A percentile compares a stretch with the other conserved stretches of the same genome.
Evolutionary conservation across 305 asterid species (phyloP).

Genomic region (Rubia occidens): DNA sequence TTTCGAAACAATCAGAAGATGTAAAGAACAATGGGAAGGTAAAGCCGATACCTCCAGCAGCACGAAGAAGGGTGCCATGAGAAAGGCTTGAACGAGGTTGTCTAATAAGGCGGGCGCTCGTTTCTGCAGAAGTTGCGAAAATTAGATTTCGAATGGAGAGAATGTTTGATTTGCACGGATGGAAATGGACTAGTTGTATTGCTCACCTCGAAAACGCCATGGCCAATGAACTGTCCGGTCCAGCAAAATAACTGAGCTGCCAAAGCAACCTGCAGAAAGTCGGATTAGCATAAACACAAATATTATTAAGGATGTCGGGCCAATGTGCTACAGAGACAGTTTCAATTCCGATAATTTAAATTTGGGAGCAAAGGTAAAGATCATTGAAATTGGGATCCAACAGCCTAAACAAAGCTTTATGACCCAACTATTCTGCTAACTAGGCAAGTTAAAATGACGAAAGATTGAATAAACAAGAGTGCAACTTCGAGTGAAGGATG

Average conservation of each 20-base stretch:
- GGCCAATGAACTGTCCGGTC: slow-evolving; percentile 92
- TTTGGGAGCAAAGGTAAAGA: too few relatives aligned
- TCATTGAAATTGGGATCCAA: too few relatives aligned
- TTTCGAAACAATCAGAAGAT: neutral
- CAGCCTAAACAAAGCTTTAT: too few relatives aligned
- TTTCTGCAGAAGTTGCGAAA: slow-evolving; percentile 36
- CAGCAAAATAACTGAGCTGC: slow-evolving; percentile 83
- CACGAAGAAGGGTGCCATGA: slow-evolving; percentile 95
- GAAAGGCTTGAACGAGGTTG: slow-evolving; percentile 88
- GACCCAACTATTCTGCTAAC: neutral
- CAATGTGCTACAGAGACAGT: too few relatives aligned
- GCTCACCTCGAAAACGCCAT: slow-evolving; percentile 84
- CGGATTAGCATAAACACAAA: neutral
- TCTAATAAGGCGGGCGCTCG: slow-evolving; percentile 98
- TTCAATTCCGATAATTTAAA: too few relatives aligned
- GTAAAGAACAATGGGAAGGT: neutral
- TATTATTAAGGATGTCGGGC: too few relatives aligned
- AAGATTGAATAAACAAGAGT: neutral
- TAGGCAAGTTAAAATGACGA: neutral
- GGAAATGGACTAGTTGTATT: neutral
- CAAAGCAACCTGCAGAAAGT: slow-evolving; percentile 53
- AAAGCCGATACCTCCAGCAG: slow-evolving; percentile 57
- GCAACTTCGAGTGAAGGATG: neutral
- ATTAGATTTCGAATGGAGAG: slow-evolving; percentile 7
- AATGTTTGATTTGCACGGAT: neutral